Base-by-base conservation (phyloP, 2,329 filamentous ascomycete genomes). In the Thelonectria discophora region DNA sequence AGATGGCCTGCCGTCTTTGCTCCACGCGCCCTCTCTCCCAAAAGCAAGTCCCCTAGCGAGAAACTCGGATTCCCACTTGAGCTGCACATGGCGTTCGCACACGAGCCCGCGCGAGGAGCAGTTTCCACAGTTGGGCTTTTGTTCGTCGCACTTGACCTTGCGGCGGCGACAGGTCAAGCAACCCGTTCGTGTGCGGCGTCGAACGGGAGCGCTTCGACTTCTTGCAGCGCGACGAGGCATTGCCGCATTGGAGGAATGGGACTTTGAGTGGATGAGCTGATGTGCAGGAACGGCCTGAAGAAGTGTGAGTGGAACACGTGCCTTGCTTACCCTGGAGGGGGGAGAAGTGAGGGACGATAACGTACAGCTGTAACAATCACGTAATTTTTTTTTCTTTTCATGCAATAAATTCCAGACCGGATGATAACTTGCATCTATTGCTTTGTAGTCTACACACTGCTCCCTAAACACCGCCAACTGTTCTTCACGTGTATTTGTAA, bases 51-150 rank as follows among this genome's bases (percentile, higher is more conserved):
- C 73, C 1, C 57, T 60, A 0, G 61, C 63, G 7, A 65, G 58
- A 40, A 72, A 75, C 55, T 75, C 73, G 0, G 68, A 49, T 34
- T 75, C 72, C 72, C 73, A 75, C 60, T 75, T 75, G 49, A 70
- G 53, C n/a, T 37, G 21, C 15, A 48, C 20, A 21, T 24, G 39
- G n/a, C 53, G 53, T 20, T 55, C 43, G 21, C 53, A 55, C 15
- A 8, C 13, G 5, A 55, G 5, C 5, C 34, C 45, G 2, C 45
- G 37, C 7, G 15, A 27, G 20, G 18, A n/a, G 20, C 53, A 55
- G 10, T 32, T 48, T 8, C 24, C 30, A 21, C 53, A 55, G 30
- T 15, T 18, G 11, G 53, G 53, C 53, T n/a, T 39, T 17, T 40
- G 30, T 21, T 55, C 53, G 17, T 55, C 53, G 10, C 53, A 55